Conservation (phyloP, 768 basidiomycete species). For the Boletus speciosus region DNA sequence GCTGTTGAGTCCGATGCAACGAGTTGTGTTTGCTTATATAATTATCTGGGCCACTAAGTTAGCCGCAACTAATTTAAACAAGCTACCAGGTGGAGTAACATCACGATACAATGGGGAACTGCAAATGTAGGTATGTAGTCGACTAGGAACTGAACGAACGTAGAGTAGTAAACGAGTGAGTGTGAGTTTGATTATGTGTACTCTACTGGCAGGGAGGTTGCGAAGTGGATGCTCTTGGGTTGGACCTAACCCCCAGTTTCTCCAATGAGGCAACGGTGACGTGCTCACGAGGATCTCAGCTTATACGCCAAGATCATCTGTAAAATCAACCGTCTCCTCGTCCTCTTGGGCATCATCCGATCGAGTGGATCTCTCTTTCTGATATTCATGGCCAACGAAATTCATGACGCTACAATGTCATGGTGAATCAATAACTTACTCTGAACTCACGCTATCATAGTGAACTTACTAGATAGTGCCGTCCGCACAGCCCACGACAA, state of each 20-base stretch:
- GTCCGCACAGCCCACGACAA: conserved; percentile 88
- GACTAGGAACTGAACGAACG: conserved; percentile 17
- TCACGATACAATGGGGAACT: conserved; percentile 2
- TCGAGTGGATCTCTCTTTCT: conserved; percentile 26
- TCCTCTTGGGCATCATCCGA: conserved; percentile 6
- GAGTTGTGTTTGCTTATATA: conserved; percentile 12
- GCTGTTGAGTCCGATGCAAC: background rate
- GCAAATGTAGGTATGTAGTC: background rate
- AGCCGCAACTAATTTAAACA: too few species aligned
- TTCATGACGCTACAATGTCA: conserved; percentile 48
- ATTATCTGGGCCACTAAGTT: too few species aligned
- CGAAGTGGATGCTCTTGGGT: background rate
- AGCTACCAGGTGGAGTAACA: background rate
- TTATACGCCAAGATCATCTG: conserved; percentile 16
- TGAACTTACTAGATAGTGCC: conserved; percentile 82
- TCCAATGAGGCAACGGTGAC: background rate
- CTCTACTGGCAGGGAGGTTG: background rate
- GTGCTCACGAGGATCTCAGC: background rate
- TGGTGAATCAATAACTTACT: conserved; percentile 9
- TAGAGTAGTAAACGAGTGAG: conserved; percentile 21
- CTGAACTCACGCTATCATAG: background rate
- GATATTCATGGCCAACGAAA: conserved; percentile 57
- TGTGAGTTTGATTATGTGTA: conserved; percentile 1
- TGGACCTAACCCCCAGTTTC: background rate
- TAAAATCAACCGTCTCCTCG: conserved; percentile 10